Base-by-base conservation (phyloP, 1,284 basidiomycete species). In the Ustilago lituana region DNA sequence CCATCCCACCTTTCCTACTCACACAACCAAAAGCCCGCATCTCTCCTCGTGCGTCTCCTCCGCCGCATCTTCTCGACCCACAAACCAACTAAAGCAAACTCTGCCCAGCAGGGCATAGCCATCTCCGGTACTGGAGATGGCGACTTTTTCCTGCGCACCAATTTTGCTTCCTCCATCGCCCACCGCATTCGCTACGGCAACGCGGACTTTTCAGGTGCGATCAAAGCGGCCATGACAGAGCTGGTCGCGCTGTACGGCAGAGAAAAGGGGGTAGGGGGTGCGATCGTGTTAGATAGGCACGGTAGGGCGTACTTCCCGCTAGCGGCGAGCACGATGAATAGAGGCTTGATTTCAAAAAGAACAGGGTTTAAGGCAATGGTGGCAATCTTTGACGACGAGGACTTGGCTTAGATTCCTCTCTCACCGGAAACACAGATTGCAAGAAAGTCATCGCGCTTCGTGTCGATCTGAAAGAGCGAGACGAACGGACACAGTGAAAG, bases 91-190 rank as follows among this genome's bases (percentile, higher is more conserved):
- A n/a, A 19, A 37, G 27, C 15, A 33, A 19, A 5, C n/a, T 14
- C 19, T 32, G n/a, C n/a, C n/a, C n/a, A 40, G 32, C 38, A 79
- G n/a, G 89, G 88, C 1, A 83, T 93, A n/a, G 91, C 89, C 1
- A 83, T 92, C 22, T 91, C 89, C 33, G 90, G 91, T 0, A 93
- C 91, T 12, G 91, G 91, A 3, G 88, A 92, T 73, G 91, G 91
- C 55, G 91, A 93, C 83, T 90, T 89, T 78, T 93, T 90, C 79
- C 91, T 92, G 54, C 86, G 91, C 39, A 86, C 86, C 52, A 86
- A 87, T 23, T 88, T 89, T 1, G 90, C 88, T 0, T 85, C 86
- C 2, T 88, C 88, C 0, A 85, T 92, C 35, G 89, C 88, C 5
- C 86, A 85, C 58, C 86, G 90, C 27, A 87, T 92, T 82, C 86